Evolutionary conservation across 2,329 filamentous ascomycete genomes (phyloP).

Genomic region (Geosmithia flava): DNA sequence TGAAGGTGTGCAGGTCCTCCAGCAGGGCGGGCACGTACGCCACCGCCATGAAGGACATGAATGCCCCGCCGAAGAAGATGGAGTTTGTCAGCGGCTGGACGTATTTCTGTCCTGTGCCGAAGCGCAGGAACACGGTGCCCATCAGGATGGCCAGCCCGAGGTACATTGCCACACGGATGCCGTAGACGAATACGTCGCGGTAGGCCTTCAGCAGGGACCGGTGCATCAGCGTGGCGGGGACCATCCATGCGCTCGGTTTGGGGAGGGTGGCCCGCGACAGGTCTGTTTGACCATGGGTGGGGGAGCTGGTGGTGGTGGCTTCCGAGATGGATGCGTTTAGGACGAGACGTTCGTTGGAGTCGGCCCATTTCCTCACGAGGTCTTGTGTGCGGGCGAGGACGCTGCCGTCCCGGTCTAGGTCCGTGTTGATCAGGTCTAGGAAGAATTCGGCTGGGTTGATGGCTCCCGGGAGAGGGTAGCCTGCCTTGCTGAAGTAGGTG

Average conservation of each 20-base stretch:
- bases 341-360: constrained; percentile 8
- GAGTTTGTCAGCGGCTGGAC: constrained; percentile 78
- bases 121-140: constrained; percentile 75
- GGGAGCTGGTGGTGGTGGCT: not conserved
- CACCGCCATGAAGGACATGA: constrained; percentile 73
- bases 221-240: constrained; percentile 58
- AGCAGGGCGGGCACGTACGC: constrained; percentile 78
- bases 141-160: constrained; percentile 65
- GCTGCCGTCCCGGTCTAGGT: constrained; percentile 46
- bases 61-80: constrained; percentile 63
- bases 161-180: constrained; percentile 76
- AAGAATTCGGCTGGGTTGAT: constrained; percentile 74
- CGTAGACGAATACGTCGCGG: constrained; percentile 74
- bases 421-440: constrained; percentile 66
- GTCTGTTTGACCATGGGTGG: not conserved
- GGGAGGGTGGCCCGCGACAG: constrained; percentile 8
- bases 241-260: constrained; percentile 30
- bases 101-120: constrained; percentile 54
- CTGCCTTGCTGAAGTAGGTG: constrained; percentile 51
- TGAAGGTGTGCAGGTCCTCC: constrained; percentile 61
- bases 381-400: constrained; percentile 22
- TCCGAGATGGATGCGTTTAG: constrained; percentile 8
- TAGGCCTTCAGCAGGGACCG: constrained; percentile 75
- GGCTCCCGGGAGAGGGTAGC: constrained; percentile 51
- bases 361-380: constrained; percentile 13